A percentile compares a stretch with the other conserved stretches of the same genome.
Conservation (phyloP, 176 grass and related monocot species). For the Juncus inflexus region DNA sequence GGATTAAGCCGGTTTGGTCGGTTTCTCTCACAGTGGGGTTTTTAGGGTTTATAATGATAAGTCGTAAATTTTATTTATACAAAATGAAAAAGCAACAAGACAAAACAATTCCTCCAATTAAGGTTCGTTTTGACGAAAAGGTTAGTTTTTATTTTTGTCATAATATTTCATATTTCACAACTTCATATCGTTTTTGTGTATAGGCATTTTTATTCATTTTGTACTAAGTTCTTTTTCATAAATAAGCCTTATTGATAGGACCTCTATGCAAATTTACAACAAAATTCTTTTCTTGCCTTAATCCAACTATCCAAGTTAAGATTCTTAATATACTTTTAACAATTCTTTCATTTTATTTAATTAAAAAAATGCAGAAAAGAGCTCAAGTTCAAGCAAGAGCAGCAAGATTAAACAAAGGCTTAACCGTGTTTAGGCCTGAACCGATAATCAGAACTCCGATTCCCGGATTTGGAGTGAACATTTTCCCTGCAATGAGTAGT, state of each 20-base stretch:
- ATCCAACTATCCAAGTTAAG: too few relatives aligned
- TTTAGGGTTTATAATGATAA: conserved; percentile 27
- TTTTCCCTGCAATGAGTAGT: conserved; percentile 21
- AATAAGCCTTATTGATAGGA: neutral
- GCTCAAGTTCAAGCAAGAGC: conserved; percentile 17
- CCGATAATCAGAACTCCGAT: conserved; percentile 16
- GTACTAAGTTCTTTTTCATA: neutral
- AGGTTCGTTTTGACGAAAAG: conserved; percentile 28
- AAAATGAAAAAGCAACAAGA: conserved; percentile 21
- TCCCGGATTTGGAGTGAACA: conserved; percentile 13
- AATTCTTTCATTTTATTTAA: conserved; percentile 2
- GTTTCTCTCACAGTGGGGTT: conserved; percentile 25
- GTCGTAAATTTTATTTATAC: conserved; percentile 22
- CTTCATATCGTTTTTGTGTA: neutral
- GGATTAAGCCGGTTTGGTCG: conserved; percentile 24
- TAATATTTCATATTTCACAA: too few relatives aligned
- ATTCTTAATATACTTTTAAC: neutral
- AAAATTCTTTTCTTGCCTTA: too few relatives aligned
- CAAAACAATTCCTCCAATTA: conserved; percentile 5
- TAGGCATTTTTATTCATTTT: neutral
- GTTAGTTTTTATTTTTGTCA: conserved; percentile 7
- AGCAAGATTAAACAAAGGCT: conserved; percentile 15
- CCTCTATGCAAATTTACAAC: too few relatives aligned
- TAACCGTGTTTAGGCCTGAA: conserved; percentile 11
- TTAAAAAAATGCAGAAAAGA: conserved; percentile 9